Base-by-base conservation (phyloP, 2,329 filamentous ascomycete genomes). In the Escovopsis weberi region DNA sequence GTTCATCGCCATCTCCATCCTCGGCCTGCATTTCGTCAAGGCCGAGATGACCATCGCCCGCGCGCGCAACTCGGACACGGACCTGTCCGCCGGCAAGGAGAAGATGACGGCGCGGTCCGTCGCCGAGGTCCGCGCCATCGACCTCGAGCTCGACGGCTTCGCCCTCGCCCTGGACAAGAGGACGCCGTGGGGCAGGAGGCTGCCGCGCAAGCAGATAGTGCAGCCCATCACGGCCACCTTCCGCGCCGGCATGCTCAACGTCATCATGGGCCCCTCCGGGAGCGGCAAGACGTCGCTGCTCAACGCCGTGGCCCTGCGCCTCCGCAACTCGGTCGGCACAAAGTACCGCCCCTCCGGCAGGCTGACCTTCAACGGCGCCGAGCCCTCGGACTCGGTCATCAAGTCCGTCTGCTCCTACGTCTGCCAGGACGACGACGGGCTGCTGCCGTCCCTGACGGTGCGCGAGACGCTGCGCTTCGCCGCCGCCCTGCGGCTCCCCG, bases 261-360 rank as follows among this genome's bases (percentile, higher is more conserved):
- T 86, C 23, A 83, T 88, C 48, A 86, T 87, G 82, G 83, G 83
- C 0, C 83, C 83, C 0, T 85, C 81, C 0, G 83, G 83, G 0
- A 81, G 76, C 38, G 83, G 83, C 1, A 88, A 88, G 57, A 86
- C 82, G 0, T 82, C 80, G 0, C 64, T 86, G 1, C 65, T 87
- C 10, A 86, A 85, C 53, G 70, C 78, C 1, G 82, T 88, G 72
- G 80, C 83, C 1, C 63, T 77, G 3, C 68, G 83, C 12, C 61
- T 87, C 4, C 73, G 75, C 26, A 75, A 75, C 44, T 76, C 74
- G 1, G 50, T 77, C 3, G 67, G 70, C 2, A 84, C 78, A 0
- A 69, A 68, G 43, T 87, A 87, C 52, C 66, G 63, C 4, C 64
- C 73, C 3, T 67, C 65, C 5, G 83, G 83, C 0, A 69, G 67